Conservation (phyloP, 139 green algal species). For the Nannochloris sp. region DNA sequence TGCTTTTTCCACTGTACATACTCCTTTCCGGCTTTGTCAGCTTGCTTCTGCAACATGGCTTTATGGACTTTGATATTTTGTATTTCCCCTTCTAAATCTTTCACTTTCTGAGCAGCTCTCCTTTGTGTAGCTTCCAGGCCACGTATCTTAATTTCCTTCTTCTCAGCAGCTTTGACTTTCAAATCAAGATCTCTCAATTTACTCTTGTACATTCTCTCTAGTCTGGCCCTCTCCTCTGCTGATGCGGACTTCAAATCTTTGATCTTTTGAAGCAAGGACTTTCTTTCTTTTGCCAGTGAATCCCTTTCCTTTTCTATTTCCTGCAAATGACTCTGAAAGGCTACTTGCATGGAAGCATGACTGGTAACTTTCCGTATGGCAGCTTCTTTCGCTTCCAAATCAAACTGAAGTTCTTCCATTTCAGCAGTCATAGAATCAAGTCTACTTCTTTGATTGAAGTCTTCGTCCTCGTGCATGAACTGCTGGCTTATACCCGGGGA, state of each 20-base stretch:
- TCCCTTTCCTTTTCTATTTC: constrained; percentile 28
- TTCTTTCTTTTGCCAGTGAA: constrained; percentile 29
- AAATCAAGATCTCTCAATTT: constrained; percentile 48
- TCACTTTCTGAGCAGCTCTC: constrained; percentile 28
- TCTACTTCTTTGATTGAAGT: background rate
- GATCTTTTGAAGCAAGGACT: constrained; percentile 45
- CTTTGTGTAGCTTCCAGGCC: constrained; percentile 39
- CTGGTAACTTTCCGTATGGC: constrained; percentile 22
- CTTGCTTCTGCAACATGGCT: constrained; percentile 39
- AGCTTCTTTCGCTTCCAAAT: constrained; percentile 27
- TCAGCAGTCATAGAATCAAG: constrained; percentile 7
- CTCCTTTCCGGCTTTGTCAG: constrained; percentile 41
- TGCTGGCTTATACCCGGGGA: background rate
- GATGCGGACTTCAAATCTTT: constrained; percentile 29
- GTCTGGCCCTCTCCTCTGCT: constrained; percentile 51
- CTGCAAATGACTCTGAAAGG: constrained; percentile 13
- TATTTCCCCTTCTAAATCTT: constrained; percentile 66
- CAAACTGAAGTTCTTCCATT: constrained; percentile 27
- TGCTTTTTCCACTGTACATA: constrained; percentile 39
- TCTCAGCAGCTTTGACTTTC: constrained; percentile 40
- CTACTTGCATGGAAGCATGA: constrained; percentile 31
- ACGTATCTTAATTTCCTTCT: constrained; percentile 18
- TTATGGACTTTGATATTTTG: constrained; percentile 71
- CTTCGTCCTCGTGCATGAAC: no score
- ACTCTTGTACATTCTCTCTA: constrained; percentile 46